Evolutionary conservation across 2,329 filamentous ascomycete genomes (phyloP).

Genomic region (Colletotrichum graminicola): DNA sequence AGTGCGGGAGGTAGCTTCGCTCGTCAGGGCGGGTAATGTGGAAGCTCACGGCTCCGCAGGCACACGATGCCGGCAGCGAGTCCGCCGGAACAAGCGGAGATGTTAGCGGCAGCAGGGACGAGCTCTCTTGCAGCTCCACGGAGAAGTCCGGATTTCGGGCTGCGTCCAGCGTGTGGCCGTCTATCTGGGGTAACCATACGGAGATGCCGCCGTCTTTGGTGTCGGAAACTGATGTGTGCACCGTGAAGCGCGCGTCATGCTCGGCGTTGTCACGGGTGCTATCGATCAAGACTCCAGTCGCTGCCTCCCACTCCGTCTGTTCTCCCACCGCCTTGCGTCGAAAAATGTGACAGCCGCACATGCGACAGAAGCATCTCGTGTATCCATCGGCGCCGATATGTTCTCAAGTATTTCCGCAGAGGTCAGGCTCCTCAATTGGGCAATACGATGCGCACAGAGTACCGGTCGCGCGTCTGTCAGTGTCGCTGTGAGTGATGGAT

Average conservation of each 20-base stretch:
- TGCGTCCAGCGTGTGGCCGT: not conserved
- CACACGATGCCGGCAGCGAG: constrained; percentile 47
- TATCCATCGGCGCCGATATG: constrained; percentile 26
- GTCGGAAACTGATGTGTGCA: constrained; percentile 47
- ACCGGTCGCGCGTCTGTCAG: constrained; percentile 51
- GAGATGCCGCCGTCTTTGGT: constrained; percentile 55
- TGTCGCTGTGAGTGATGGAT: constrained; percentile 51
- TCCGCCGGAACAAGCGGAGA: not conserved
- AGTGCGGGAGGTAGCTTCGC: constrained; percentile 57
- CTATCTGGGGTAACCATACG: constrained; percentile 45
- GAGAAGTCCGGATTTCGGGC: not conserved
- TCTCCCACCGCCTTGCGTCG: constrained; percentile 40
- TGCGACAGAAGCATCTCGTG: constrained; percentile 54
- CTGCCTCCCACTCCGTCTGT: constrained; percentile 50
- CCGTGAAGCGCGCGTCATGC: constrained; percentile 5
- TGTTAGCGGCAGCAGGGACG: not conserved
- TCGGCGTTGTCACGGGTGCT: not conserved
- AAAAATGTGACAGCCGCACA: constrained; percentile 59
- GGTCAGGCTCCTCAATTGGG: constrained; percentile 44
- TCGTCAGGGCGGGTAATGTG: constrained; percentile 67
- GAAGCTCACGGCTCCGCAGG: constrained; percentile 59
- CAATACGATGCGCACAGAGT: constrained; percentile 55
- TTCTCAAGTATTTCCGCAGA: constrained; percentile 36
- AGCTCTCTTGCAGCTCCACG: not conserved
- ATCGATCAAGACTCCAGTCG: constrained; percentile 52